Percentiles rank a stretch among this genome's conserved stretches.
Evolutionary conservation across 805 yeast genomes (phyloP).

Genomic region (Yarrowia sp.): DNA sequence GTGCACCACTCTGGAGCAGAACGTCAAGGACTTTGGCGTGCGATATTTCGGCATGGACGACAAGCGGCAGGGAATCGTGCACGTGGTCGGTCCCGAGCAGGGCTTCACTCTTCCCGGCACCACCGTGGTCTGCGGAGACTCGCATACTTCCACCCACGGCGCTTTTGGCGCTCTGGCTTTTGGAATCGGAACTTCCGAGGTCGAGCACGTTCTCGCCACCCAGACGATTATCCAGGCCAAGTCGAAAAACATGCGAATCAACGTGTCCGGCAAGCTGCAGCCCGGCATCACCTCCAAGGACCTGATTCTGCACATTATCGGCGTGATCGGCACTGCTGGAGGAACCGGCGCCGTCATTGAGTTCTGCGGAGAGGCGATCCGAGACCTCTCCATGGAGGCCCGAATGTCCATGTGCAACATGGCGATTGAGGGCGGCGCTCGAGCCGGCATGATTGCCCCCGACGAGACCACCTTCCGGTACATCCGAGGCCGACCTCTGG

Average conservation of each 20-base stretch:
- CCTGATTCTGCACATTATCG: conserved; percentile 90
- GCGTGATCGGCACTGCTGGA: conserved; percentile 98
- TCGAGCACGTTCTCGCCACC: conserved; percentile 97
- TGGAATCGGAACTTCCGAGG: conserved; percentile 99
- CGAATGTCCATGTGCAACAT: conserved; percentile 99
- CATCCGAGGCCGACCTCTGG: conserved; percentile 90
- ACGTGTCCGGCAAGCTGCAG: conserved; percentile 79
- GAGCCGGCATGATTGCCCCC: conserved; percentile 99
- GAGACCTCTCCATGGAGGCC: conserved; percentile 91
- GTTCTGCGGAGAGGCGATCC: conserved; percentile 95
- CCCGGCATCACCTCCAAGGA: conserved; percentile 97
- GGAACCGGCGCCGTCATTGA: conserved; percentile 98
- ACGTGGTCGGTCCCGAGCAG: conserved; percentile 98
- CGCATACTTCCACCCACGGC: conserved; percentile 98
- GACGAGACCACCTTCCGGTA: conserved; percentile 89
- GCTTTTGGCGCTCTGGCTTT: conserved; percentile 98
- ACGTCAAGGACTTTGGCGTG: conserved; percentile 86
- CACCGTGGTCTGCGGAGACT: conserved; percentile 98
- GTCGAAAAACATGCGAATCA: conserved; percentile 93
- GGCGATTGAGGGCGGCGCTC: conserved; percentile 99
- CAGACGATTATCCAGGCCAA: conserved; percentile 91
- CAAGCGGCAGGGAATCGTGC: conserved; percentile 96
- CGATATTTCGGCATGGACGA: conserved; percentile 96
- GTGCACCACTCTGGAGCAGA: conserved; percentile 89
- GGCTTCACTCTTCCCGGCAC: conserved; percentile 99